Conservation (phyloP, 176 grass and related monocot genomes). For the Lolium rigidum region DNA sequence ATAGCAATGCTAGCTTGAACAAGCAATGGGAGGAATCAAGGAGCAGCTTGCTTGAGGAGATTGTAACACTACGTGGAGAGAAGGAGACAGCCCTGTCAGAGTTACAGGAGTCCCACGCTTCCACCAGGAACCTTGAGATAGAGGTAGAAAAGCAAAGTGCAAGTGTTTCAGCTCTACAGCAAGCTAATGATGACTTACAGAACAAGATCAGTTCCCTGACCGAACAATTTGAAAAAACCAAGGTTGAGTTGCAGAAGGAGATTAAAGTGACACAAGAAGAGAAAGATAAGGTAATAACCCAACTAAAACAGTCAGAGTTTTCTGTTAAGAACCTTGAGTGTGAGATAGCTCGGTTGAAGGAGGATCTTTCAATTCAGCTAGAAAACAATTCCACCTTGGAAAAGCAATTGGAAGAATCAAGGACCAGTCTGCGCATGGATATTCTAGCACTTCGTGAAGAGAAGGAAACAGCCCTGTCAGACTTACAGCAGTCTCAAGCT, state of each 20-base stretch:
- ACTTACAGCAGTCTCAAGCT: conserved; percentile 44
- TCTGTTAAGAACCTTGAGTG: conserved; percentile 45
- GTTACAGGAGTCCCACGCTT: conserved; percentile 41
- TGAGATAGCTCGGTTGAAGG: conserved; percentile 41
- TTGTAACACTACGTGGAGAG: conserved; percentile 38
- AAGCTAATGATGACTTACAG: conserved; percentile 50
- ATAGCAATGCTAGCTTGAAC: conserved; percentile 34
- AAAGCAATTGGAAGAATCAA: conserved; percentile 51
- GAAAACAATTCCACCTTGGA: conserved; percentile 50
- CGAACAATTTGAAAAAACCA: conserved; percentile 35
- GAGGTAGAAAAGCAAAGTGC: conserved; percentile 50
- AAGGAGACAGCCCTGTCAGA: conserved; percentile 39
- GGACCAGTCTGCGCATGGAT: conserved; percentile 8
- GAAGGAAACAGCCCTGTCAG: conserved; percentile 33
- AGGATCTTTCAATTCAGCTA: conserved; percentile 52
- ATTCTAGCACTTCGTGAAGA: conserved; percentile 23
- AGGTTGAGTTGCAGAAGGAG: conserved; percentile 44
- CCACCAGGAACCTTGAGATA: conserved; percentile 46
- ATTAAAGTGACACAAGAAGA: conserved; percentile 35
- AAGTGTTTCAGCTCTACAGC: conserved; percentile 50
- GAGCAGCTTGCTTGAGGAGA: conserved; percentile 33
- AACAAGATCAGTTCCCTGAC: conserved; percentile 38
- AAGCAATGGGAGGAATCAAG: conserved; percentile 47
- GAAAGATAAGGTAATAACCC: conserved; percentile 36
- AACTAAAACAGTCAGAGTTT: conserved; percentile 37